Evolutionary conservation across 2,329 filamentous ascomycete species (phyloP).

Genomic region (Blastomyces parvus): DNA sequence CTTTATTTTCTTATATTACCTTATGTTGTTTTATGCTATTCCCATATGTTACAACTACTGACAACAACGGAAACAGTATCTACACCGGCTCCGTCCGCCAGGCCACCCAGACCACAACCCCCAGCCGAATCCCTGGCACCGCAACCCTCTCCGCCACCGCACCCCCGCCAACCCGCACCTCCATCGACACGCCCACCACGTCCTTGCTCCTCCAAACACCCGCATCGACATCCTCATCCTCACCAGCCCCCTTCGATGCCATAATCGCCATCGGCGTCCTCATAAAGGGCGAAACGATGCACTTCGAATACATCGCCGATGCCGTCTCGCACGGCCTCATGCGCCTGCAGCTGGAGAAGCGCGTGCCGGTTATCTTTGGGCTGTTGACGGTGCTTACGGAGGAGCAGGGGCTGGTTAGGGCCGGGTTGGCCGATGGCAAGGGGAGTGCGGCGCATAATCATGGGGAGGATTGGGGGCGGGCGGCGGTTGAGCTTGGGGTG

Average conservation of each 20-base stretch:
- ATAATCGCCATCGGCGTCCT: conserved; percentile 91
- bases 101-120: conserved; percentile 51
- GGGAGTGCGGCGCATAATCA: conserved; percentile 63
- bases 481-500: conserved; percentile 84
- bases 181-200: conserved; percentile 30
- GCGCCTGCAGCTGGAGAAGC: conserved; percentile 82
- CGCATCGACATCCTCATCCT: conserved; percentile 14
- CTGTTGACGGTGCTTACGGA: conserved; percentile 81
- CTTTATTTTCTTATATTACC: not conserved
- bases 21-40: not conserved
- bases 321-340: conserved; percentile 85
- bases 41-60: not conserved
- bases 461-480: conserved; percentile 90
- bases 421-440: conserved; percentile 53
- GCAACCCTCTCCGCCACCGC: conserved; percentile 43
- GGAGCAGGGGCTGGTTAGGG: conserved; percentile 75
- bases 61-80: conserved; percentile 44
- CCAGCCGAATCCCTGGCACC: conserved; percentile 22
- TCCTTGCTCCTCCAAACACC: conserved; percentile 24
- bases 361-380: conserved; percentile 84
- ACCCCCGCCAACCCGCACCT: conserved; percentile 52
- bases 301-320: conserved; percentile 97
- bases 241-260: conserved; percentile 65
- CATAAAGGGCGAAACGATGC: conserved; percentile 98
- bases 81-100: conserved; percentile 82